Evolutionary conservation across 2,329 filamentous ascomycete genomes (phyloP), one percentile per base, ranked within the genome.

Genomic region (Septoria linicola): DNA sequence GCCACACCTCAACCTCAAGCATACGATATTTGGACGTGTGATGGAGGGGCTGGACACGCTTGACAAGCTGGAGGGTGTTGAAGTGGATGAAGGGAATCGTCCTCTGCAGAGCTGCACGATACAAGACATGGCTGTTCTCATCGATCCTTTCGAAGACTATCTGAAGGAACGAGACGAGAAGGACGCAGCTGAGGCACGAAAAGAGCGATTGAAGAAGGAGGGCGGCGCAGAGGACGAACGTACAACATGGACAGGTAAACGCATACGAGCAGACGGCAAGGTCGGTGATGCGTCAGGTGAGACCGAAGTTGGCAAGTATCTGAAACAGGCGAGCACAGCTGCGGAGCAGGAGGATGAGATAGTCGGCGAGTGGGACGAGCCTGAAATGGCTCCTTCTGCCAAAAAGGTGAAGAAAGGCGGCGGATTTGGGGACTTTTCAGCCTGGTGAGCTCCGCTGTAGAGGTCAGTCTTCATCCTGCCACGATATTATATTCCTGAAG

Each of bases 141-240:
- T 97, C 5, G 92, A 99, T 67, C 93, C 93, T 0, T 99, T 99
- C 66, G 90, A 90, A 55, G 92, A 97, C 71, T 99, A 95, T 65
- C 76, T 89, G 65, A 87, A 86, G 61, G 80, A 91, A 66, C 60
- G 73, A 10, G 64, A 64, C 7, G 72, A 74, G 36, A 72, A 72
- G 49, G 75, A 77, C 41, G 86, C 84, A 61, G 77, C 77, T 36
- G 80, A 87, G 49, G 76, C 79, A 49, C 86, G 80, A 48, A 79
- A 80, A 53, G 84, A 84, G 54, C 81, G 85, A 60, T 75, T 88
- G 8, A 76, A 76, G 64, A 74, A 75, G 50, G 74, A 77, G 47
- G 89, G 88, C 21, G 88, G 87, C 2, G 87, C 84, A 1, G 92
- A 95, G 47, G 92, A 96, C 65, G 90, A 97, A 63, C 83, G 82